Evolutionary conservation across 1,139 yeast species (phyloP).

Genomic region (Candida glucosophila): DNA sequence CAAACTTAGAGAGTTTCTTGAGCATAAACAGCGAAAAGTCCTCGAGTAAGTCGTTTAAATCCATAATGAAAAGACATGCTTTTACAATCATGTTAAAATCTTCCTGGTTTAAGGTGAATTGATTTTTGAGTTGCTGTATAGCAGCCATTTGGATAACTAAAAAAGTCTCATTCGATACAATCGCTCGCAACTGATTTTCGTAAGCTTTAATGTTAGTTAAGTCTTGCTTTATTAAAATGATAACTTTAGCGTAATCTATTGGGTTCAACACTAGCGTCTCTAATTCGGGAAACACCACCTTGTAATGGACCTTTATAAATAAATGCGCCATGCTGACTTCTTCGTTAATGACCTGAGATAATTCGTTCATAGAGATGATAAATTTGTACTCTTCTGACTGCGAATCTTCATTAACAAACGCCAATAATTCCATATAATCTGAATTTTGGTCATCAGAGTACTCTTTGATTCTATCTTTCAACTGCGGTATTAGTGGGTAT

Average conservation of each 20-base stretch:
- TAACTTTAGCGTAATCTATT: conserved; percentile 51
- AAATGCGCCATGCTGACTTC: conserved; percentile 47
- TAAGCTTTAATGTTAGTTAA: conserved; percentile 23
- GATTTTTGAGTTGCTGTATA: conserved; percentile 24
- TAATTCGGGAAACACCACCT: conserved; percentile 63
- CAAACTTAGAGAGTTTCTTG: conserved; percentile 45
- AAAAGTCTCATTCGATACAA: conserved; percentile 55
- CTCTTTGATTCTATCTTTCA: conserved; percentile 14
- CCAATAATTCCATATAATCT: conserved; percentile 29
- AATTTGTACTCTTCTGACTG: conserved; percentile 38
- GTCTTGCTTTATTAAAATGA: conserved; percentile 45
- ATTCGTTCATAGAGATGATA: conserved; percentile 46
- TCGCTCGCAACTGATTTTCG: conserved; percentile 27
- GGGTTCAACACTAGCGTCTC: conserved; percentile 58
- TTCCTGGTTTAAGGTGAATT: conserved; percentile 17
- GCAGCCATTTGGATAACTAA: conserved; percentile 73
- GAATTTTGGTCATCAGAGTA: conserved; percentile 17
- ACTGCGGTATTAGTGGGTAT: conserved; percentile 17
- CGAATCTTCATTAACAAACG: conserved; percentile 23
- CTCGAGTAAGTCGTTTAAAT: conserved; percentile 34
- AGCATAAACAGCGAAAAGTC: conserved; percentile 50
- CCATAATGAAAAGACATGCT: conserved; percentile 42
- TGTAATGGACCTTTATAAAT: conserved; percentile 46
- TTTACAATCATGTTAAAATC: conserved; percentile 32
- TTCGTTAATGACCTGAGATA: conserved; percentile 45